A percentile compares a stretch with the other conserved stretches of the same genome.
phyloP scores from a whole-genome alignment of 2,329 filamentous ascomycete genomes.

The Purpureocillium lavendulum region DNA sequence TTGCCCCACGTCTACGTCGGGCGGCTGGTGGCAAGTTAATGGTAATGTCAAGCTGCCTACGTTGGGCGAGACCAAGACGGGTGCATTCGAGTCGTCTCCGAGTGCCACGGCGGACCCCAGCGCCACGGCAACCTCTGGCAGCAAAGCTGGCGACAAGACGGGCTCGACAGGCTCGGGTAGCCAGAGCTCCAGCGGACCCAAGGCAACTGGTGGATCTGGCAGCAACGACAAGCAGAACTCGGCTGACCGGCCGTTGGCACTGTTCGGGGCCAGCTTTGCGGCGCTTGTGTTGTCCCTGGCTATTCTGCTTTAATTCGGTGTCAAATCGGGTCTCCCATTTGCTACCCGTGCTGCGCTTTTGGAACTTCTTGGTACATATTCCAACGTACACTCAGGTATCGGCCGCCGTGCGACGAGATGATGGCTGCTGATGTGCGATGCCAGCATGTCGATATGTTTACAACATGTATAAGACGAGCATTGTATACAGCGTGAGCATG shows the following conservation, averaged over 20 bases:
- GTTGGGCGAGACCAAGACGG: constrained; percentile 45
- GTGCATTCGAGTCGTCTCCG: constrained; percentile 12
- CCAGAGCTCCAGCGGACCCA: neutral
- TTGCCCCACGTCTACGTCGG: constrained; percentile 62
- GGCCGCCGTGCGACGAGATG: too few relatives aligned
- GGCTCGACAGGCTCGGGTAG: too few relatives aligned
- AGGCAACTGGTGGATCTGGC: neutral
- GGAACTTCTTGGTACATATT: neutral
- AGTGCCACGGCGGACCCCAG: constrained; percentile 9
- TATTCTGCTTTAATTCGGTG: constrained; percentile 7
- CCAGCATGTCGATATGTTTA: constrained; percentile 1
- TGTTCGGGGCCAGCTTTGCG: constrained; percentile 17
- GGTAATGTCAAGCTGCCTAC: constrained; percentile 63
- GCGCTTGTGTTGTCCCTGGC: constrained; percentile 19
- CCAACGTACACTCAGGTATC: neutral
- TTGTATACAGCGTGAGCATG: too few relatives aligned
- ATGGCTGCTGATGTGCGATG: neutral
- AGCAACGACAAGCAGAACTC: constrained; percentile 10
- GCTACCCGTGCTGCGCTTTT: too few relatives aligned
- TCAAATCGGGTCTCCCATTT: too few relatives aligned
- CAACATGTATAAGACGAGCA: too few relatives aligned
- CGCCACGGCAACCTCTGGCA: constrained; percentile 1
- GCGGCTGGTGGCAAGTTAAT: constrained; percentile 73
- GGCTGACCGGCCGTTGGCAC: constrained; percentile 17
- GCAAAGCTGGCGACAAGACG: neutral